Conservation (phyloP, 164 flowering plant genomes). For the Kalanchoe fedtschenkoi region DNA sequence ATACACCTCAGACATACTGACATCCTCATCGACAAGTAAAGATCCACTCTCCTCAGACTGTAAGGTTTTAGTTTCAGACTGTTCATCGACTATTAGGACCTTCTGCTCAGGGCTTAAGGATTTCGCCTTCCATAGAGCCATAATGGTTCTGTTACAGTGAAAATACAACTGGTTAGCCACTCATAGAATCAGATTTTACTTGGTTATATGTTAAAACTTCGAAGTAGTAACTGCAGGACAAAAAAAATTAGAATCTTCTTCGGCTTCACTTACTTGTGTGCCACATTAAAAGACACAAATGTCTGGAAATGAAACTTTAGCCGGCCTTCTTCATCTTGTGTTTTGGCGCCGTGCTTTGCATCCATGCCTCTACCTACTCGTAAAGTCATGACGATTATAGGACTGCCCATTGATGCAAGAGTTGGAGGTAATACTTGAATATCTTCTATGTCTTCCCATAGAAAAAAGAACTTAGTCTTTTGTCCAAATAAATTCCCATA, state of each 20-base stretch:
- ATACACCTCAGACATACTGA: slow-evolving; percentile 64
- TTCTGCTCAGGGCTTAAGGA: slow-evolving; percentile 92
- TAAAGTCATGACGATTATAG: slow-evolving; percentile 60
- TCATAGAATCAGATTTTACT: not conserved
- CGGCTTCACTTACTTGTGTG: slow-evolving; percentile 47
- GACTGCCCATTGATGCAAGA: slow-evolving; percentile 89
- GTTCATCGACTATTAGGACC: slow-evolving; percentile 74
- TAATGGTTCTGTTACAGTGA: slow-evolving; percentile 61
- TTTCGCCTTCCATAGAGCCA: slow-evolving; percentile 89
- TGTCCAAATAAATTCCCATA: slow-evolving; percentile 84
- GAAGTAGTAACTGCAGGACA: not conserved
- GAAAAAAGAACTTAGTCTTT: slow-evolving; percentile 82
- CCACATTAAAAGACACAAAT: slow-evolving; percentile 79
- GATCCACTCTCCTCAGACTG: slow-evolving; percentile 73
- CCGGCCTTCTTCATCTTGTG: slow-evolving; percentile 77
- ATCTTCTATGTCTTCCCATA: slow-evolving; percentile 97
- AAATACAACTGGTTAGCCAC: not conserved
- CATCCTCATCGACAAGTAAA: slow-evolving; percentile 66
- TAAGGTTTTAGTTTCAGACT: slow-evolving; percentile 51
- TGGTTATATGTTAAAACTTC: not conserved
- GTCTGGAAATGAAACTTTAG: slow-evolving; percentile 90
- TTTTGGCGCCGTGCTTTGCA: slow-evolving; percentile 89
- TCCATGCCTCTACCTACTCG: slow-evolving; percentile 75
- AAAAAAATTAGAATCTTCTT: not conserved
- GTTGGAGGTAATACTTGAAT: slow-evolving; percentile 65